Conservation (phyloP, 306 rosid genomes). For the Cucurbita pepo region DNA sequence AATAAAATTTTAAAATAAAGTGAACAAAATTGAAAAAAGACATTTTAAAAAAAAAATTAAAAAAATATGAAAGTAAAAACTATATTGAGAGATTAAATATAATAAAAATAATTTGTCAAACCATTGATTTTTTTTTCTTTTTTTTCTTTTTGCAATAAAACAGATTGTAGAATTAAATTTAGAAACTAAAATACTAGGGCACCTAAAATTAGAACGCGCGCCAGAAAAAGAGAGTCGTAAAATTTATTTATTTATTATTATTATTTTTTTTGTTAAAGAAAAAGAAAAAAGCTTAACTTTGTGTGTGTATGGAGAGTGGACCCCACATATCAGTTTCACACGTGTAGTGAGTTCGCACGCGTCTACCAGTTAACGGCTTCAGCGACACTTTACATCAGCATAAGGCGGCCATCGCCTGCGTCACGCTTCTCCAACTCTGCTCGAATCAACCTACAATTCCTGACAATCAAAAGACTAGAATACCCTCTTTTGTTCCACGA, state of each 20-base stretch:
- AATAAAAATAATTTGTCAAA: background rate
- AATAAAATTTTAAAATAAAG: no score
- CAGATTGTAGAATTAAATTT: background rate
- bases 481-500: background rate
- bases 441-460: background rate
- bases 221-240: background rate
- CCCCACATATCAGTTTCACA: constrained; percentile 16
- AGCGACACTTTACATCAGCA: constrained; percentile 36
- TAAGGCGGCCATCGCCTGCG: constrained; percentile 19
- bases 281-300: no score
- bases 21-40: no score
- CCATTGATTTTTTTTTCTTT: background rate
- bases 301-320: constrained; percentile 6
- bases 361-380: constrained; percentile 23
- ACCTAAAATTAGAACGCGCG: background rate
- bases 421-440: background rate
- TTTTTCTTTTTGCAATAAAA: background rate
- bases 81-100: background rate
- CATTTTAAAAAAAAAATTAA: no score
- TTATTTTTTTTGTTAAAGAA: no score
- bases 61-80: no score
- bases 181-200: background rate
- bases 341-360: constrained; percentile 19
- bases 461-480: background rate
- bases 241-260: no score